Percentiles rank a stretch among this genome's conserved stretches.
phyloP scores from a whole-genome alignment of 2,329 filamentous ascomycete species.

The Diaporthe batatas region DNA sequence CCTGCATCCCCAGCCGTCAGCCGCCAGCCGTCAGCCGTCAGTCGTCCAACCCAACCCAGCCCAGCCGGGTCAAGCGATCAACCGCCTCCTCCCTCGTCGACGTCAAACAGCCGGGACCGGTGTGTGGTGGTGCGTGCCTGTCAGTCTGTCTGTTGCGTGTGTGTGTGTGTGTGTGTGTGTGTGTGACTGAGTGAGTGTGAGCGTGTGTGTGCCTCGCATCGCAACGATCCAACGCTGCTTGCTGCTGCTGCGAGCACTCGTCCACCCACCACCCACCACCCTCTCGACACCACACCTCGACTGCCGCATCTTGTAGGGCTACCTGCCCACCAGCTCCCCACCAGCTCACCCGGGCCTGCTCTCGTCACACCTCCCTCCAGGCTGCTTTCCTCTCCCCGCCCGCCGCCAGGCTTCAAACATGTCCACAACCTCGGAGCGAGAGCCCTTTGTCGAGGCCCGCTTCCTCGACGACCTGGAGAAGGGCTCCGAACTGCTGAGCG shows the following conservation, averaged over 20 bases:
- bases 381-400: not conserved
- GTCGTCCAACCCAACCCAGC: too few relatives aligned
- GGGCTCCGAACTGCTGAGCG: conserved; percentile 30
- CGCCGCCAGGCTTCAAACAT: conserved; percentile 2
- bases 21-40: too few relatives aligned
- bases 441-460: conserved; percentile 39
- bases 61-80: conserved; percentile 24
- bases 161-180: not conserved
- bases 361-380: not conserved
- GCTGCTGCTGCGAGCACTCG: too few relatives aligned
- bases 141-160: not conserved
- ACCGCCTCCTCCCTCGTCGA: conserved; percentile 14
- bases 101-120: conserved; percentile 28
- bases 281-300: too few relatives aligned
- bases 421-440: conserved; percentile 40
- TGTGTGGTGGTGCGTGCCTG: not conserved
- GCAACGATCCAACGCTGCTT: not conserved
- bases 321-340: conserved; percentile 3
- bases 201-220: not conserved
- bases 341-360: too few relatives aligned
- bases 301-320: too few relatives aligned
- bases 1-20: too few relatives aligned
- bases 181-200: not conserved
- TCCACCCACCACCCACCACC: not conserved
- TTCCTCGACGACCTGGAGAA: conserved; percentile 39